Conservation (phyloP, 306 rosid species). For the Begonia fuchsioides region DNA sequence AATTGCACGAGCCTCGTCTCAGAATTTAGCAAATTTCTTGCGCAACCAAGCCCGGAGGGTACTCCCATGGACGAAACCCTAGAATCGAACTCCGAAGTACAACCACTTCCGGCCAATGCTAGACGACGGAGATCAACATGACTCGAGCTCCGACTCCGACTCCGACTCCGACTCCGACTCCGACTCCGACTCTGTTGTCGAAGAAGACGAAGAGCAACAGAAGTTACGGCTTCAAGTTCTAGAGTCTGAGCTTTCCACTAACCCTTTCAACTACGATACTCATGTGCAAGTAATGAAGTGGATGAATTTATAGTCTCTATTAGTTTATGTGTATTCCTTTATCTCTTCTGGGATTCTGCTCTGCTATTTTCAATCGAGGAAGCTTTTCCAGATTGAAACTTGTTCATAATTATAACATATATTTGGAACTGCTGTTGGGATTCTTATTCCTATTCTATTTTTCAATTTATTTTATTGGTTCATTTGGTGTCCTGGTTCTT, state of each 20-base stretch:
- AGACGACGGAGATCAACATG: slow-evolving; percentile 18
- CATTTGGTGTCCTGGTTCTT: slow-evolving; percentile 1
- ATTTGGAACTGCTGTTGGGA: not conserved
- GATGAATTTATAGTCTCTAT: not conserved
- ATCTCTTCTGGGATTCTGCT: not conserved
- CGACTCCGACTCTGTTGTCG: slow-evolving; percentile 25
- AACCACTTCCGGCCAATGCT: slow-evolving; percentile 2
- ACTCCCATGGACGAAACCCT: slow-evolving; percentile 29
- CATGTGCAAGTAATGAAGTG: slow-evolving; percentile 34
- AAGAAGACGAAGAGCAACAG: slow-evolving; percentile 44
- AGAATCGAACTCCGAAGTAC: slow-evolving; percentile 4
- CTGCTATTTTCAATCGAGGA: not conserved
- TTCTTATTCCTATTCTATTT: not conserved
- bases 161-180: slow-evolving; percentile 10
- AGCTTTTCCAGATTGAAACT: not conserved
- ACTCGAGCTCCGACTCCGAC: slow-evolving; percentile 12
- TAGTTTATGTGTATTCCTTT: too few relatives aligned
- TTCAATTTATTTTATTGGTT: not conserved
- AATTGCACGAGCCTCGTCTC: too few relatives aligned
- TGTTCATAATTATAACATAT: not conserved
- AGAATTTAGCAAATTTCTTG: too few relatives aligned
- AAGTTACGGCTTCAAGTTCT: slow-evolving; percentile 47
- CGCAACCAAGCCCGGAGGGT: too few relatives aligned
- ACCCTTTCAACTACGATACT: slow-evolving; percentile 64
- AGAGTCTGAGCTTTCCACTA: slow-evolving; percentile 37